Base-by-base conservation (phyloP, 148 eudicot genomes). In the Spergularia bocconei region DNA sequence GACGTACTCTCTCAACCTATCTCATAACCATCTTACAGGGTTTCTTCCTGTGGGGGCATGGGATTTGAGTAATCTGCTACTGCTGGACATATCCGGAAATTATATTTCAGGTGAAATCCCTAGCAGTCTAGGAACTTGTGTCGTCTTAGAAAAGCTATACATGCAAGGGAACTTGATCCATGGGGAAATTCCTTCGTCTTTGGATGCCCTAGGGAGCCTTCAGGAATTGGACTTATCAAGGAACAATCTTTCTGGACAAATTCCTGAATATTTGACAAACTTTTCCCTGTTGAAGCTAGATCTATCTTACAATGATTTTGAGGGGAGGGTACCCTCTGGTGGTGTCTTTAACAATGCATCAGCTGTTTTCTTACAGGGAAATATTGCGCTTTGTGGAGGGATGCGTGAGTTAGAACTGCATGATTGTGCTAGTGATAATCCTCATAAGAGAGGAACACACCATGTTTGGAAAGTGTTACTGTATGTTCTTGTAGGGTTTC, bases 181-280 rank as follows among this genome's bases (percentile, higher is more conserved):
- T 16, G 86, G 86, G 19, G 16, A 48, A 16, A 78, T 82, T 21
- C 83, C 85, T 16, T 21, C 52, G 0, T 65, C 81, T 6, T 63
- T 82, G 14, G 50, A 72, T 6, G 60, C 69, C 33, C 61, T 79
- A 47, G 77, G 55, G n/a, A 60, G 77, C 55, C 33, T 85, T n/a
- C 48, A 69, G 33, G 20, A 13, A 10, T 59, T 82, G 1, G 81
- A 85, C 56, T 60, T 85, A 41, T 79, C 83, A 48, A 63, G 17
- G 59, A 84, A 86, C 29, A 84, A 84, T 13, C 72, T 86, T n/a
- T 66, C 83, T 5, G 89, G 87, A n/a, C 29, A 71, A 74, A 77
- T 86, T 54, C 85, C 89, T 14, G 53, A 65, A 11, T 81, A 21
- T 39, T 52, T 86, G 5, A 33, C 71, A 14, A 21, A 60, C 41